Conservation (phyloP, 139 green algal species). For the Microglena sp. region DNA sequence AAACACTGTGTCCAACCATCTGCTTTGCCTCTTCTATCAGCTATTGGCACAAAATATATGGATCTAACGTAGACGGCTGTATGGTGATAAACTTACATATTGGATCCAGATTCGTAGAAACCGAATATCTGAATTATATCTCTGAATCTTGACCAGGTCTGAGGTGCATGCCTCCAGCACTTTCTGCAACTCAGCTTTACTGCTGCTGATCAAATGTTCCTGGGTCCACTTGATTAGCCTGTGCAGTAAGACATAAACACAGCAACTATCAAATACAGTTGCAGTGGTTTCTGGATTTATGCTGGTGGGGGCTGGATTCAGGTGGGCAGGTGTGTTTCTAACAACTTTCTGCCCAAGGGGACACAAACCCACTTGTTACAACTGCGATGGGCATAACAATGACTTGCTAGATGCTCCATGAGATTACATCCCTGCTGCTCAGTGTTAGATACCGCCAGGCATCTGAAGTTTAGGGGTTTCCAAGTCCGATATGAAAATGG, state of each 20-base stretch:
- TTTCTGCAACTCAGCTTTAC: slow-evolving; percentile 66
- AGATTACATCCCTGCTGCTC: neutral
- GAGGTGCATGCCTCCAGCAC: slow-evolving; percentile 76
- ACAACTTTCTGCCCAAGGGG: neutral
- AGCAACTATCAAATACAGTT: neutral
- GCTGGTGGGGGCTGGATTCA: neutral
- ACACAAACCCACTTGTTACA: neutral
- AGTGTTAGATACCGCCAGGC: neutral
- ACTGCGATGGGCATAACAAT: neutral
- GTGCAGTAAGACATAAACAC: slow-evolving; percentile 9
- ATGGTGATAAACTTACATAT: slow-evolving; percentile 54
- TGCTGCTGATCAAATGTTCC: slow-evolving; percentile 46
- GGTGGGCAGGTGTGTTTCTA: neutral
- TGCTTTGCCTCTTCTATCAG: neutral
- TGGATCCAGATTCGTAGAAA: slow-evolving; percentile 91
- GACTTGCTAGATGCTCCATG: neutral
- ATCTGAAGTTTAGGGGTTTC: neutral
- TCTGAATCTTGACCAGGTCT: slow-evolving; percentile 38
- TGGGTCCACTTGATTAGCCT: slow-evolving; percentile 88
- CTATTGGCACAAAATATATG: neutral
- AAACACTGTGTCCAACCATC: neutral
- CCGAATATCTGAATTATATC: slow-evolving; percentile 73
- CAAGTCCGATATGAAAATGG: neutral
- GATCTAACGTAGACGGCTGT: too few species aligned
- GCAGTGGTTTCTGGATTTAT: neutral